Conservation (phyloP, 805 yeast species). For the Cyberlindnera bimundalis region DNA sequence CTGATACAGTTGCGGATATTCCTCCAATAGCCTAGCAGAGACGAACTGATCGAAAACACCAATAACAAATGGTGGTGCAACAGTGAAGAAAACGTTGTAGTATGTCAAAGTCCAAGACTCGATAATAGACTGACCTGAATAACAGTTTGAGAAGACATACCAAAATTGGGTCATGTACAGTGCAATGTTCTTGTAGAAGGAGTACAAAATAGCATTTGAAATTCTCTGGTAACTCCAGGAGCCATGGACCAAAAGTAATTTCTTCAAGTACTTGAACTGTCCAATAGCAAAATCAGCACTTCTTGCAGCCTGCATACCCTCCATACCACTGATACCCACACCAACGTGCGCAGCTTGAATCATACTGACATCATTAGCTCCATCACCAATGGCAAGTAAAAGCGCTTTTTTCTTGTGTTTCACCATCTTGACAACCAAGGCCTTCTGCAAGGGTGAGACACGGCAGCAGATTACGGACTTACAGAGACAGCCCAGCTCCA, state of each 20-base stretch:
- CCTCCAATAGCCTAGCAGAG: slow-evolving; percentile 79
- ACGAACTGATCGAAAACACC: slow-evolving; percentile 98
- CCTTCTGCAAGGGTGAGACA: slow-evolving; percentile 96
- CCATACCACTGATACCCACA: slow-evolving; percentile 98
- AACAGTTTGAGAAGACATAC: slow-evolving; percentile 91
- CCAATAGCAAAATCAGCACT: slow-evolving; percentile 97
- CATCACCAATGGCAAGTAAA: slow-evolving; percentile 93
- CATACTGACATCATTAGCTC: slow-evolving; percentile 99
- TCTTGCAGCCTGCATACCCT: slow-evolving; percentile 99
- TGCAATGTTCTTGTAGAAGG: slow-evolving; percentile 94
- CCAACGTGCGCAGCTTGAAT: slow-evolving; percentile 99
- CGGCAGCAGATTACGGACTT: slow-evolving; percentile 97
- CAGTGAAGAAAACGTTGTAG: slow-evolving; percentile 92
- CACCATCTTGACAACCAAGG: slow-evolving; percentile 91
- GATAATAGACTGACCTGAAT: slow-evolving; percentile 91
- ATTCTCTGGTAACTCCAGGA: slow-evolving; percentile 97
- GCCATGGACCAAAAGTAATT: slow-evolving; percentile 88
- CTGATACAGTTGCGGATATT: slow-evolving; percentile 90
- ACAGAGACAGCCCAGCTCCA: slow-evolving; percentile 81
- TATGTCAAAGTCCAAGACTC: slow-evolving; percentile 98
- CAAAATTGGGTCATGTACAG: slow-evolving; percentile 97
- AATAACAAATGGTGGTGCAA: slow-evolving; percentile 90
- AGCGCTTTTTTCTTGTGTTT: slow-evolving; percentile 72
- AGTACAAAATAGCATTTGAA: slow-evolving; percentile 86
- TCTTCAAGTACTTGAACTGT: slow-evolving; percentile 83